Evolutionary conservation across 1,284 basidiomycete species (phyloP).

Genomic region (Cutaneotrichosporon arboriforme): DNA sequence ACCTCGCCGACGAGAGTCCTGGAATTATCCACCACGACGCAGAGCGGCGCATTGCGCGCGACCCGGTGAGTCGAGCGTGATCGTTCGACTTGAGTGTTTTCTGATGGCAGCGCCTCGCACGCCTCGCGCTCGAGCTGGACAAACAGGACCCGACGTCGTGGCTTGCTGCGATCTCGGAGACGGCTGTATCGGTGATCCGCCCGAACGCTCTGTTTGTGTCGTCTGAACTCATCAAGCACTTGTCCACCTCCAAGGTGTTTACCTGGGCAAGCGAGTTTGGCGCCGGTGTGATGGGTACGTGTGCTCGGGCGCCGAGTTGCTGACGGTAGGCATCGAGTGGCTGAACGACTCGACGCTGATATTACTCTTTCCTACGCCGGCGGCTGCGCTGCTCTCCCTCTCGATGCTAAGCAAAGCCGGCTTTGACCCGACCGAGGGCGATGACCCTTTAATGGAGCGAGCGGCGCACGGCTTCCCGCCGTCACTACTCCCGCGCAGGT

Average conservation of each 20-base stretch:
- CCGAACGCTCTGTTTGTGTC: constrained; percentile 33
- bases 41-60: constrained; percentile 25
- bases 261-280: constrained; percentile 37
- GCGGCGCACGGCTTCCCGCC: constrained; percentile 37
- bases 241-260: constrained; percentile 42
- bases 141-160: constrained; percentile 38
- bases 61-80: constrained; percentile 29
- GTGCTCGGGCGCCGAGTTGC: background rate
- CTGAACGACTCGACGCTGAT: constrained; percentile 42
- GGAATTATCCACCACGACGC: constrained; percentile 36
- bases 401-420: constrained; percentile 40
- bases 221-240: constrained; percentile 40
- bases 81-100: too few species aligned
- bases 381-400: constrained; percentile 33
- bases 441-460: constrained; percentile 40
- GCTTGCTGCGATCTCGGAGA: constrained; percentile 36
- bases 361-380: constrained; percentile 36
- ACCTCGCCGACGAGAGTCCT: constrained; percentile 39
- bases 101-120: constrained; percentile 29
- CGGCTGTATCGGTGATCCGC: constrained; percentile 25
- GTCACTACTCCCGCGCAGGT: constrained; percentile 27
- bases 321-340: constrained; percentile 42
- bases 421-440: constrained; percentile 43
- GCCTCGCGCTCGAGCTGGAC: constrained; percentile 35
- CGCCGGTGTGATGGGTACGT: constrained; percentile 37